These are phyloP conservation scores for Lipomyces sp. DNA, from an alignment of 805 yeast species.

Conservation along the genomic window DNA sequence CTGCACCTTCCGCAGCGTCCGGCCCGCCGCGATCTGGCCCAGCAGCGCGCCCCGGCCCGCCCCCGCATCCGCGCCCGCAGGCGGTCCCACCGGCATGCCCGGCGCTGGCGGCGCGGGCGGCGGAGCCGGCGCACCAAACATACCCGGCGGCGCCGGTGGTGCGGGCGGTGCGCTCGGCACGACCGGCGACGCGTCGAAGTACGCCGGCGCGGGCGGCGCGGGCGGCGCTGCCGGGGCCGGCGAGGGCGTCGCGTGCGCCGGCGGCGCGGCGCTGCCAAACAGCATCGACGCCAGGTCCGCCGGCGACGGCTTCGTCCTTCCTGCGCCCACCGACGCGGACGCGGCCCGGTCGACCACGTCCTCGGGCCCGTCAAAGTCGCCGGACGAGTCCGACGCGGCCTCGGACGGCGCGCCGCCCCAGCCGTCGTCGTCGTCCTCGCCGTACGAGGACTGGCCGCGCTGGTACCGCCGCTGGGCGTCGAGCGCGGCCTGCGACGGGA, in stretches of 20 bases:
- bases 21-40: constrained; percentile 58
- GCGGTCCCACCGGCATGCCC: constrained; percentile 41
- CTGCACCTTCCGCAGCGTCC: constrained; percentile 48
- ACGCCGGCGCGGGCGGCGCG: constrained; percentile 38
- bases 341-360: constrained; percentile 26
- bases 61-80: constrained; percentile 38
- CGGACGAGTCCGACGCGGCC: constrained; percentile 29
- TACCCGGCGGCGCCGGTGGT: constrained; percentile 31
- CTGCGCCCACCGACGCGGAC: constrained; percentile 34
- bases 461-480: constrained; percentile 38
- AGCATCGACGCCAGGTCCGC: constrained; percentile 44
- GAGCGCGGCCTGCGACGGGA: constrained; percentile 28
- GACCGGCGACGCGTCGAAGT: constrained; percentile 36
- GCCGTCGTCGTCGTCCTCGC: constrained; percentile 36
- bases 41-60: constrained; percentile 49
- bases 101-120: constrained; percentile 38
- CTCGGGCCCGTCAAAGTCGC: constrained; percentile 32
- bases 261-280: constrained; percentile 44
- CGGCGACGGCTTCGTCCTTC: constrained; percentile 37
- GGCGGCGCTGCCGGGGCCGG: constrained; percentile 32
- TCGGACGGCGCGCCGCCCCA: constrained; percentile 37
- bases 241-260: constrained; percentile 24
- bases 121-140: constrained; percentile 14
- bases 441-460: constrained; percentile 31
- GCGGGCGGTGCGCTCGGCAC: constrained; percentile 34